phyloP scores from a whole-genome alignment of 73 alveolate genomes.

The Blepharisma japonicum region DNA sequence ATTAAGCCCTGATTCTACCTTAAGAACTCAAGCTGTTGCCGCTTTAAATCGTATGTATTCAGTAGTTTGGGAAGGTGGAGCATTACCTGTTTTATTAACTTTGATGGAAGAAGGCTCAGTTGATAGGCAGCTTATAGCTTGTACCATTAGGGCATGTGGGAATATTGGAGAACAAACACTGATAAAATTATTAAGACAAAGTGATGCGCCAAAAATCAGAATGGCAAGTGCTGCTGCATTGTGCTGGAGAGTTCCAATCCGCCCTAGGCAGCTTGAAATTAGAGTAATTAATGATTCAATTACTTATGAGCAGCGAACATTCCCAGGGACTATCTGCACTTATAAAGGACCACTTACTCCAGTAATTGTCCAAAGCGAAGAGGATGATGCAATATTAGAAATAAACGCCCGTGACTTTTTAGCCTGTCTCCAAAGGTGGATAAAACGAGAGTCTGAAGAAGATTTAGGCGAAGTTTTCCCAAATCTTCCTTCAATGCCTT shows the following conservation, averaged over 20 bases:
- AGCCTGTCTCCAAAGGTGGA: slow-evolving; percentile 85
- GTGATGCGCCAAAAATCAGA: slow-evolving; percentile 67
- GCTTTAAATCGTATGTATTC: slow-evolving; percentile 83
- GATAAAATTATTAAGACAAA: slow-evolving; percentile 47
- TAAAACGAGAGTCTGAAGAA: slow-evolving; percentile 37
- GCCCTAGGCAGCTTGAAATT: slow-evolving; percentile 36
- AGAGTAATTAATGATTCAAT: slow-evolving; percentile 53
- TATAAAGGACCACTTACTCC: slow-evolving; percentile 82
- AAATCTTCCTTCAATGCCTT: background rate
- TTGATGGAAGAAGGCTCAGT: slow-evolving; percentile 84
- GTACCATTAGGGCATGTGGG: slow-evolving; percentile 78
- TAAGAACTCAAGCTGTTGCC: slow-evolving; percentile 73
- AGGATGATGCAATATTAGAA: slow-evolving; percentile 63
- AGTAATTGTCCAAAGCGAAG: slow-evolving; percentile 55
- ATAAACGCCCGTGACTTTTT: slow-evolving; percentile 84
- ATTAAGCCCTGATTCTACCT: slow-evolving; percentile 56
- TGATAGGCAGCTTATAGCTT: slow-evolving; percentile 79
- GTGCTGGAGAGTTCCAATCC: slow-evolving; percentile 56
- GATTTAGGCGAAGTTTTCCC: slow-evolving; percentile 11
- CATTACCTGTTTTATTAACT: slow-evolving; percentile 30
- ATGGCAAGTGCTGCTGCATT: slow-evolving; percentile 84
- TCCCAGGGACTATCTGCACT: slow-evolving; percentile 86
- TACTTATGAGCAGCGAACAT: slow-evolving; percentile 46
- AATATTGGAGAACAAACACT: slow-evolving; percentile 74
- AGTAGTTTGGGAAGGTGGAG: slow-evolving; percentile 68